Evolutionary conservation across 2,329 filamentous ascomycete species (phyloP), one percentile per base, ranked within the genome.

Genomic region (Fusarium secorum): DNA sequence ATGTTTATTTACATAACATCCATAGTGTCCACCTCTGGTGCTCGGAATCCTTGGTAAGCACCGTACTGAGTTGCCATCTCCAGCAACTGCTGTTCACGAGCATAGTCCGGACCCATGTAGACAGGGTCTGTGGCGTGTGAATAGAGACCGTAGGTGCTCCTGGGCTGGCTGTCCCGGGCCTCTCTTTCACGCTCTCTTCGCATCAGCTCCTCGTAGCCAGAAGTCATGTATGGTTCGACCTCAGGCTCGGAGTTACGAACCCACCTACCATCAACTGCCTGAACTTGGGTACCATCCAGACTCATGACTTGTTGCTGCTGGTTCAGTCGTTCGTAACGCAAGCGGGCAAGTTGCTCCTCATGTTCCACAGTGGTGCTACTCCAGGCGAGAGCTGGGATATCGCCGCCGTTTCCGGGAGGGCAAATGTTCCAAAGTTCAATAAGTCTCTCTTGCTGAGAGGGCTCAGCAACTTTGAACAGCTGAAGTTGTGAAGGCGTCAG

Each of bases 401-500:
- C 85, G 52, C 83, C 84, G 64, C 80, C 83, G 68, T 87, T 88
- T 44, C 85, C 87, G 0, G 92, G 92, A 26, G 93, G 93, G 63
- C 89, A 93, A 72, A 95, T 93, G 64, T 89, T 90, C 94, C 94
- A 97, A 20, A 97, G 88, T 79, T 97, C 91, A 41, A 97, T 85
- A 20, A 97, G 85, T 26, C 93, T 89, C 62, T 90, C 82, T 76
- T 91, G 89, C 79, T 97, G 93, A 45, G 90, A 85, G 28, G 87
- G 83, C 62, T 92, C 90, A 56, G 93, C 93, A 68, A 90, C 89
- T 72, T 88, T 88, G 84, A 97, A 97, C 42, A 97, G 88, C 65
- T 92, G 87, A 55, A 95, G 81, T 79, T 97, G 94, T 7, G 91
- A 90, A 9, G 89, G 86, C 17, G 92, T 92, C 46, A 97, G 86